Conservation (phyloP, 2,329 filamentous ascomycete genomes). For the Gyromitra esculenta region DNA sequence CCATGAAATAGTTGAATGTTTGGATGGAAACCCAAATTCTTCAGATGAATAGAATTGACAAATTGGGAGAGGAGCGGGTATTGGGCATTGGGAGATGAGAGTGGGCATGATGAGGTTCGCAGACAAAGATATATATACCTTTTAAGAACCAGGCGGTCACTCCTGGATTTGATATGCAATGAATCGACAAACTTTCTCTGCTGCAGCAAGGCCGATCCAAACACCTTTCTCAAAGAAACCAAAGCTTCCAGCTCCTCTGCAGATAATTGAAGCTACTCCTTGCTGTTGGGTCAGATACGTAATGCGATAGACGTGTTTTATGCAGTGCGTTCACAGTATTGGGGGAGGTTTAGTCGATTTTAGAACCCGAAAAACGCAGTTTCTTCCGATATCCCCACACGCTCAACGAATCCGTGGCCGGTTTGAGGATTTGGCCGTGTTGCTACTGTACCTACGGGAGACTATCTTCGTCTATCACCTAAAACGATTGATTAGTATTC, state of each 20-base stretch:
- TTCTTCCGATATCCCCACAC: conserved; percentile 7
- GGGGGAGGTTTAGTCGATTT: conserved; percentile 11
- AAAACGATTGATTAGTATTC: conserved; percentile 42
- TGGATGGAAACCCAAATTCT: not conserved
- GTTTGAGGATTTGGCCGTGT: conserved; percentile 17
- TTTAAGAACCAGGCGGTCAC: not conserved
- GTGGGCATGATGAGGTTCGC: not conserved
- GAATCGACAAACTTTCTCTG: conserved; percentile 1
- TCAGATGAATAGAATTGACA: not conserved
- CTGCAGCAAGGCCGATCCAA: conserved; percentile 16
- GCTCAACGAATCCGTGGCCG: conserved; percentile 11
- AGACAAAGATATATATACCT: conserved; percentile 29
- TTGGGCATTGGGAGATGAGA: not conserved
- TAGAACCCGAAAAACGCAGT: conserved; percentile 12
- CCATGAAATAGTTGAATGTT: not conserved
- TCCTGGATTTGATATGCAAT: conserved; percentile 50
- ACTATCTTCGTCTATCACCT: conserved; percentile 27
- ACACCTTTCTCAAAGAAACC: not conserved
- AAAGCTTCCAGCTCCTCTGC: conserved; percentile 13
- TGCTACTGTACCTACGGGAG: conserved; percentile 11
- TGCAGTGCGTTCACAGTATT: conserved; percentile 16
- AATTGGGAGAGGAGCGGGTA: not conserved
- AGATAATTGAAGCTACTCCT: conserved; percentile 1
- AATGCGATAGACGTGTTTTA: conserved; percentile 19
- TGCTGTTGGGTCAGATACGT: conserved; percentile 1